Evolutionary conservation across 495 filamentous ascomycete genomes (phyloP), one percentile per base, ranked within the genome.

Genomic region (Staphylotrichum longicolle): DNA sequence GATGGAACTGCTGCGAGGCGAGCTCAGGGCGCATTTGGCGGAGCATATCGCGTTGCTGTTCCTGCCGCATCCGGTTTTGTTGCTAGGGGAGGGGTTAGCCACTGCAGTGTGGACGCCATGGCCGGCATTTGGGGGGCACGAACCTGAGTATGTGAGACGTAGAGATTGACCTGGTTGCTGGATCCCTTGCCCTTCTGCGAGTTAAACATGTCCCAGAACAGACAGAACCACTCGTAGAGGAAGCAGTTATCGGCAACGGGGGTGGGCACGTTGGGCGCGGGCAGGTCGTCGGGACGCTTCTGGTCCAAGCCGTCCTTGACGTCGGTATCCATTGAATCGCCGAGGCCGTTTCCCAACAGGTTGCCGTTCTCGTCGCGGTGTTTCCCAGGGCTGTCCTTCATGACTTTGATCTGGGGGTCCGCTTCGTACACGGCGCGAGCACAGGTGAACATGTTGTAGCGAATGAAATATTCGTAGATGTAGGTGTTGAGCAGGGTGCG

Each of bases 381-480:
- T 4, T 81, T 82, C 60, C 82, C 85, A 6, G 83, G 80, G 63
- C 85, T 85, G 30, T 80, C 77, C 67, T 79, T 80, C 47, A 75
- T 74, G 46, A 84, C 72, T 41, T 84, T 84, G 41, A 88, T 73
- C 5, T 77, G 71, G 40, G 80, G 74, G 33, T 88, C 84, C 53
- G 84, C 88, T 54, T 83, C 80, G 50, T 90, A 73, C 44, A 97
- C 77, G 15, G 86, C 82, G 66, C 87, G 84, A 59, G 94, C 94
- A 64, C 87, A 86, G 54, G 92, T 88, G 66, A 84, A 87, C 80
- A 95, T 88, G 55, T 83, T 82, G 72, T 90, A 88, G 69, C 88
- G 88, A 44, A 96, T 75, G 59, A 98, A 92, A 72, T 98, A 97
- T 67, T 96, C 92, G 79, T 98, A 98, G 61, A 98, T 98, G 72